Evolutionary conservation across 2,329 filamentous ascomycete species (phyloP).

Genomic region (Pseudocercospora fuligena): DNA sequence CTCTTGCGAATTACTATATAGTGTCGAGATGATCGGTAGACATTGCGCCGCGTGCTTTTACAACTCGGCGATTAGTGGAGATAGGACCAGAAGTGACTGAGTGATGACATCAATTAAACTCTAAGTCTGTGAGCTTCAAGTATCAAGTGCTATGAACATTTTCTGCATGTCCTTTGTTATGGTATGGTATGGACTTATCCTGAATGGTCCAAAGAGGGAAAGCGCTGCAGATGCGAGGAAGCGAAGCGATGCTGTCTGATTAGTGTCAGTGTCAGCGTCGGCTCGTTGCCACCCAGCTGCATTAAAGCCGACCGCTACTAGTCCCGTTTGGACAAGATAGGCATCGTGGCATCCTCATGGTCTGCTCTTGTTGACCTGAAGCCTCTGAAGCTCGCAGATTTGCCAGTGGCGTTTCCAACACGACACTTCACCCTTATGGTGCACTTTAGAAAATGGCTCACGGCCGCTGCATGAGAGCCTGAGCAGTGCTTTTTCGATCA

Average conservation of each 20-base stretch:
- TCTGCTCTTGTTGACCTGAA: neutral
- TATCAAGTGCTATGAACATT: neutral
- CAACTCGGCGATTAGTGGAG: neutral
- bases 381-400: neutral
- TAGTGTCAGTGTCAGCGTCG: neutral
- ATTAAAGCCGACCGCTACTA: slow-evolving; percentile 2
- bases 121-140: neutral
- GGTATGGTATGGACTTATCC: slow-evolving; percentile 1
- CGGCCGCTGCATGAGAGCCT: neutral
- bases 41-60: too few species aligned
- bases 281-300: neutral
- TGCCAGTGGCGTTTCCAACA: neutral
- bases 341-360: neutral
- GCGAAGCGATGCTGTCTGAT: neutral
- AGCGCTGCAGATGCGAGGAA: neutral
- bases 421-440: neutral
- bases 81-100: neutral
- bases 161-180: neutral
- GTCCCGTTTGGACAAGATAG: slow-evolving; percentile 10
- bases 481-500: neutral
- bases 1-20: neutral
- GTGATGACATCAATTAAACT: slow-evolving; percentile 4
- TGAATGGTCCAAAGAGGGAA: slow-evolving; percentile 10
- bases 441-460: neutral
- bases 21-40: neutral